Base-by-base conservation (phyloP, 306 rosid species). In the Lathyrus oleraceus region DNA sequence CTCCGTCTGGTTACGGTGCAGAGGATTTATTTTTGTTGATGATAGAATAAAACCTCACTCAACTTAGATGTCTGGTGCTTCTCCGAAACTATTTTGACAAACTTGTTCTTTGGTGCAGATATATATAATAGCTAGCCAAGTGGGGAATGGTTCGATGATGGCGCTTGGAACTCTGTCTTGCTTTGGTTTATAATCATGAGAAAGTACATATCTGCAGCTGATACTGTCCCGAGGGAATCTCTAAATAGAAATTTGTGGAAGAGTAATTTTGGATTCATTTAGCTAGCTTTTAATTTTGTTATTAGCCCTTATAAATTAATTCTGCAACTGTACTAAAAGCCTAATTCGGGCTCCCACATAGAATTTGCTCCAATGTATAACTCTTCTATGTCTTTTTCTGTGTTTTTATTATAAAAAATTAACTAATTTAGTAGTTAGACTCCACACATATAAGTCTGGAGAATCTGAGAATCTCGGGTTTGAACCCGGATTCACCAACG, bases 121-220 rank as follows among this genome's bases (percentile, higher is more conserved):
- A 78, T 83, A 35, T 87, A 85, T 78, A 19, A 19, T 48, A 84
- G 97, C 81, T 91, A 87, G 91, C 79, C 59, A 77, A 45, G 71
- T 30, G 82, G 48, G 56, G 35, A 15, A 63, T 27, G 76, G 71
- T 57, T 67, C 28, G 63, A 70, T 8, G 56, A 35, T 23, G 57
- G 63, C 65, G 75, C 68, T 27, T 1, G 75, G 73, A 78, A 81
- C 70, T 73, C 77, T 45, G 28, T 68, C 69, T 14, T 66, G 83
- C 43, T 58, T 51, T 62, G 75, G 62, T 52, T 52, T 30, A 53
- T 72, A 58, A 70, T 27, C 69, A 56, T 54, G 78, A 73, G 70
- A 45, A 68, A 83, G 96, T 88, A 85, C 82, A 90, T 86, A 87
- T 75, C 83, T 79, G 85, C 78, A 81, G 84, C 81, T 78, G 86